Conservation (phyloP, 2,329 filamentous ascomycete species). For the Colletotrichum sp. region DNA sequence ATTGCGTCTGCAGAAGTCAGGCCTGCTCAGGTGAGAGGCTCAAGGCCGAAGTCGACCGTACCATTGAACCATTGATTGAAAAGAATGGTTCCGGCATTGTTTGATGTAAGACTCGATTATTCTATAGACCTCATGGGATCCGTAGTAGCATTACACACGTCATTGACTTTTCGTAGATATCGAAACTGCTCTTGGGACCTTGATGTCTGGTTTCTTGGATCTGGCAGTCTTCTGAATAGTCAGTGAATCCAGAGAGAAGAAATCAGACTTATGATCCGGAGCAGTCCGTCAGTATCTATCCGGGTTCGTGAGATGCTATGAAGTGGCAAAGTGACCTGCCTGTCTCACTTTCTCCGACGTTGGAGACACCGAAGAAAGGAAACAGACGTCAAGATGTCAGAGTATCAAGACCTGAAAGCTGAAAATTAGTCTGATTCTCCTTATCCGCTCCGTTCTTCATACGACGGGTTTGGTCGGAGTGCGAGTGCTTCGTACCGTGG, state of each 20-base stretch:
- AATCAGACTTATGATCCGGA: neutral
- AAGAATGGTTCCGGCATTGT: neutral
- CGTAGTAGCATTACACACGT: neutral
- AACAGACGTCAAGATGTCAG: neutral
- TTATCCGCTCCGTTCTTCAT: neutral
- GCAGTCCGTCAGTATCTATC: neutral
- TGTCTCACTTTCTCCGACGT: neutral
- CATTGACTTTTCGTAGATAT: neutral
- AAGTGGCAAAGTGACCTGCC: neutral
- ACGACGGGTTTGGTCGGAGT: neutral
- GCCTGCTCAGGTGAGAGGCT: neutral
- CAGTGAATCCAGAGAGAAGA: neutral
- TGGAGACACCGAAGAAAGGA: neutral
- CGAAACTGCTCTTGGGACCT: neutral
- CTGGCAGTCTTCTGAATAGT: neutral
- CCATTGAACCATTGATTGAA: neutral
- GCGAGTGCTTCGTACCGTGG: neutral
- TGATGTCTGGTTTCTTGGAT: neutral
- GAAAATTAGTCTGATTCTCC: neutral
- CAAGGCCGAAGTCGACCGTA: neutral
- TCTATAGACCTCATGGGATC: neutral
- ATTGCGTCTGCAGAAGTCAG: neutral
- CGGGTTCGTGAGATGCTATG: neutral
- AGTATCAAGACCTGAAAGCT: neutral
- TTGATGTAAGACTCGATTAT: neutral